Evolutionary conservation across 2,329 filamentous ascomycete genomes (phyloP).

Genomic region (Neopestalotiopsis clavispora): DNA sequence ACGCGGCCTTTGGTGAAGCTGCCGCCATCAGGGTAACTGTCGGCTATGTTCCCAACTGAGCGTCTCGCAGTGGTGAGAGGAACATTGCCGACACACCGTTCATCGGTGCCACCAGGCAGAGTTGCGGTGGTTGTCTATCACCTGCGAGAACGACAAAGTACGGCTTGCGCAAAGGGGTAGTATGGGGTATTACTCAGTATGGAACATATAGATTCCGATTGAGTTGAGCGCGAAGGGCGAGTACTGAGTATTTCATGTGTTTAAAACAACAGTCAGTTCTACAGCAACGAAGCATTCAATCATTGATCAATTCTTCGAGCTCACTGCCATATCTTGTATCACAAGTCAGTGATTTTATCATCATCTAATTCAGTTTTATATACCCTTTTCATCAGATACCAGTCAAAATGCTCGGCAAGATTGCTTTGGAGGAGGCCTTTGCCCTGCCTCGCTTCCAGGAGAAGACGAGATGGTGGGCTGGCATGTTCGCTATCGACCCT

Average conservation of each 20-base stretch:
- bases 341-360: neutral
- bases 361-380: neutral
- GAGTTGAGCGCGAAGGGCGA: neutral
- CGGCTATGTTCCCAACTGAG: neutral
- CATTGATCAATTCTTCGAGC: neutral
- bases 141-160: neutral
- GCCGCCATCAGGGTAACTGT: neutral
- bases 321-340: neutral
- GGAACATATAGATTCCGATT: neutral
- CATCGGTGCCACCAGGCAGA: neutral
- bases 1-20: neutral
- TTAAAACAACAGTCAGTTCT: neutral
- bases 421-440: conserved; percentile 67
- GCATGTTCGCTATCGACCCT: conserved; percentile 61
- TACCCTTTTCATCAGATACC: neutral
- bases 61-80: neutral
- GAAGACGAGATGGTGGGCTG: conserved; percentile 65
- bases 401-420: conserved; percentile 59
- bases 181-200: neutral
- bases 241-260: neutral
- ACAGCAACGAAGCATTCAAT: neutral
- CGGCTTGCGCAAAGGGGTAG: neutral
- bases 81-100: neutral
- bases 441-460: conserved; percentile 63
- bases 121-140: neutral